Evolutionary conservation across 768 basidiomycete genomes (phyloP), one percentile per base, ranked within the genome.

Genomic region (Tricholoma matsutake): DNA sequence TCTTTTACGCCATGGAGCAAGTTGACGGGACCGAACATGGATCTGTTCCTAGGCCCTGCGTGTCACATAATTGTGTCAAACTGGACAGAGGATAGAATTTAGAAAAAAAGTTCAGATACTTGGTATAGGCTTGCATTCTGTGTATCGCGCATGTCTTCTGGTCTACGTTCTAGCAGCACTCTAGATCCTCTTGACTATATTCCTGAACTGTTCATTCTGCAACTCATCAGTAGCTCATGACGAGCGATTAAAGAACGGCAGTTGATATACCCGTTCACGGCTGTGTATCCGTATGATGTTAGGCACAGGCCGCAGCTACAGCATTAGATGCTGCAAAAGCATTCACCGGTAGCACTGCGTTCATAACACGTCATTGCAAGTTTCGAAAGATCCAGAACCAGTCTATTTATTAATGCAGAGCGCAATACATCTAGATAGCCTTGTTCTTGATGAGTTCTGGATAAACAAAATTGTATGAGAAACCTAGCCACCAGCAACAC

Each of bases 381-480:
- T 13, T 4, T 28, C 14, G 22, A 28, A 25, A 49, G 18, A 43
- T 41, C 41, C 41, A 8, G 22, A 49, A 49, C 10, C 22, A 25
- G 22, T 49, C 47, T 49, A 49, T 49, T 49, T 14, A 13, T 25
- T 13, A 11, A 45, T 14, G 47, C 13, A 25, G 32, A 52, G 16
- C 34, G 41, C 62, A 55, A 63, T 66, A 60, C 58, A 65, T 72
- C 79, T 87, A 98, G 76, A 98, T 92, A 66, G 88, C 87, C 82
- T 96, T 96, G 78, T 74, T 83, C 86, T 96, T 96, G 73, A 96
- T 90, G 66, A 98, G 83, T 71, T 89, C 95, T 96, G 31, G 3
- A 39, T 1, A 68, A 14, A 68, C 22, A 47, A 47, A 11, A 34
- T 25, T 7, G 11, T 20, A 28, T 20, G 39, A 55, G 6, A 51